Conservation (phyloP, 305 asterid species). For the Fraxinus paxiana region DNA sequence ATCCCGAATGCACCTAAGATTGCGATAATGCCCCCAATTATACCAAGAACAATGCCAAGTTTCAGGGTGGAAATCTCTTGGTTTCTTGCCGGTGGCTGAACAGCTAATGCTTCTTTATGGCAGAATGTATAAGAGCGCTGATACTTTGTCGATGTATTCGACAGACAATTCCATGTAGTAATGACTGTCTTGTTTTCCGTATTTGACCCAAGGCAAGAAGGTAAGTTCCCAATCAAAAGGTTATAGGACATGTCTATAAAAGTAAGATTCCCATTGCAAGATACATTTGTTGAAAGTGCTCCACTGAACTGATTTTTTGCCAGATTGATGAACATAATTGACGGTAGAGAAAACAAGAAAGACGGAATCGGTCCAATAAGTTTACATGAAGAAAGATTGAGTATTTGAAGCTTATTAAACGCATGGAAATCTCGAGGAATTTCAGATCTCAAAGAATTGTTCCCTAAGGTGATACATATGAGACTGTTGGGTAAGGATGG, state of each 20-base stretch:
- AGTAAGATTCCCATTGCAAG: slow-evolving; percentile 47
- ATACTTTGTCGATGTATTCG: slow-evolving; percentile 56
- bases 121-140: slow-evolving; percentile 66
- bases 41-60: slow-evolving; percentile 67
- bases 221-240: slow-evolving; percentile 68
- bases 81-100: slow-evolving; percentile 50
- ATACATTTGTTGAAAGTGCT: slow-evolving; percentile 38
- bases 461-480: slow-evolving; percentile 35
- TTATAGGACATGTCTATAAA: slow-evolving; percentile 73
- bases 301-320: slow-evolving; percentile 72
- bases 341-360: slow-evolving; percentile 60
- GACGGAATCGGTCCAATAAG: slow-evolving; percentile 75
- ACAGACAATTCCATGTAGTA: slow-evolving; percentile 61
- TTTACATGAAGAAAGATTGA: slow-evolving; percentile 57
- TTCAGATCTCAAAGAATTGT: slow-evolving; percentile 64
- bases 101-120: slow-evolving; percentile 81
- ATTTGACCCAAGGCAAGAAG: slow-evolving; percentile 60
- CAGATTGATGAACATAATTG: slow-evolving; percentile 43
- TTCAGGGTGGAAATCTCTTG: slow-evolving; percentile 43
- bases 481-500: slow-evolving; percentile 54
- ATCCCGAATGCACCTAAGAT: slow-evolving; percentile 44
- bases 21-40: slow-evolving; percentile 55
- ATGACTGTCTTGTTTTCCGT: slow-evolving; percentile 50
- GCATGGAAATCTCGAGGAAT: slow-evolving; percentile 50
- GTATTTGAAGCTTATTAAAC: slow-evolving; percentile 34